Base-by-base conservation (phyloP, 805 yeast species). In the Brettanomyces bruxellensis region DNA sequence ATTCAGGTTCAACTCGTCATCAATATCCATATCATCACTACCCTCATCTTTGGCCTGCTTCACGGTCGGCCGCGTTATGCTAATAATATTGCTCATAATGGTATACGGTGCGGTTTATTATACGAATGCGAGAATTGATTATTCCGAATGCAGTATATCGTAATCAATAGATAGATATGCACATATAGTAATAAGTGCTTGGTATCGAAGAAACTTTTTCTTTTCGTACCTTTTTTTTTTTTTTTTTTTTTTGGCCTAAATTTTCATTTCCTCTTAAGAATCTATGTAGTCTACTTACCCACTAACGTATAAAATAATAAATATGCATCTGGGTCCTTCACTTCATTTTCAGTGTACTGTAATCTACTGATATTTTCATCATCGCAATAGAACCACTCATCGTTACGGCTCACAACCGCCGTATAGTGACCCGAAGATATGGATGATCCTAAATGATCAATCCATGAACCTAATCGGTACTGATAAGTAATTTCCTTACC, bases 391-490 rank as follows among this genome's bases (percentile, higher is more conserved):
- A 82, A 79, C 93, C 93, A 85, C 4, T 43, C 41, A 34, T 80
- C 80, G 48, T 71, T 70, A 5, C 64, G 61, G 54, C 80, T 76
- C 3, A 82, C 80, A 41, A 82, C 62, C 0, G 88, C 69, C 1
- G 90, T 85, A 57, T 85, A 85, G 60, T 85, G 95, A 0, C 95
- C 95, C 43, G 86, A 79, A 48, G 78, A 75, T 45, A 83, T 65
- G 39, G 76, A 75, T 1, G 56, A 40, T 1, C 95, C 93, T 47
- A 72, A 69, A 58, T 85, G 95, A 56, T 83, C 84, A 4, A 85
- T 80, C 49, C 83, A 69, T 1, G 85, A 86, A 47, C 71, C 71
- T 35, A 85, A 62, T 49, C 69, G 74, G 57, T 83, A 85, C 63
- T 69, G 23, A 52, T 64, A 36, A 56, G 55, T 25, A 41, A 59